Base-by-base conservation (phyloP, 75 land plant genomes). In the Pseudotsuga menziesii region DNA sequence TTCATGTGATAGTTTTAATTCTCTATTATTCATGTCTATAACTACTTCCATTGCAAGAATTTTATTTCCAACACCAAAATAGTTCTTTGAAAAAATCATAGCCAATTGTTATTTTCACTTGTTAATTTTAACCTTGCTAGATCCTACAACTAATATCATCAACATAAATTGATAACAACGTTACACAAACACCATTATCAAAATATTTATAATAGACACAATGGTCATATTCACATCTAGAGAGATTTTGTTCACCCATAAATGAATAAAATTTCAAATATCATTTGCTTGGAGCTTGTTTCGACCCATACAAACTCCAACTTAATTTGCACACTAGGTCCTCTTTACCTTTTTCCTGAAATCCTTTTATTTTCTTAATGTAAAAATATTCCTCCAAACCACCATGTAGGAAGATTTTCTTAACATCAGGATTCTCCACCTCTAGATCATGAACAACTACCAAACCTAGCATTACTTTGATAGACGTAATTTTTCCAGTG, bases 321-420 rank as follows among this genome's bases (percentile, higher is more conserved):
- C 44, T n/a, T 13, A 77, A 32, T 2, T 27, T 70, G 19, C 61
- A 61, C 16, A 44, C 26, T 22, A 41, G 23, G 14, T 36, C 3
- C 4, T 13, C 12, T 39, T 8, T 77, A 57, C 26, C 76, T 56
- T 52, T 54, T 6, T 16, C 41, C 4, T 35, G 32, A 29, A 58
- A 73, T 17, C 35, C 4, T 32, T 73, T 14, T 73, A 0, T 55
- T 41, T 69, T 5, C 35, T 25, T 44, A 55, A 0, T 73, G 35
- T 36, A 73, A 0, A 73, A 17, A 0, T 73, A 58, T 56, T 74
- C 76, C 57, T 74, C 26, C 26, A 56, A 55, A 54, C n/a, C 54
- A 48, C 76, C 76, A 74, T 74, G 54, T n/a, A 74, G 70, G 19
- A 77, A 77, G 0, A 71, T 63, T 3, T 22, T 74, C 1, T 74